phyloP scores from a whole-genome alignment of 129 eudicot species.

The Flaveria bidentis region DNA sequence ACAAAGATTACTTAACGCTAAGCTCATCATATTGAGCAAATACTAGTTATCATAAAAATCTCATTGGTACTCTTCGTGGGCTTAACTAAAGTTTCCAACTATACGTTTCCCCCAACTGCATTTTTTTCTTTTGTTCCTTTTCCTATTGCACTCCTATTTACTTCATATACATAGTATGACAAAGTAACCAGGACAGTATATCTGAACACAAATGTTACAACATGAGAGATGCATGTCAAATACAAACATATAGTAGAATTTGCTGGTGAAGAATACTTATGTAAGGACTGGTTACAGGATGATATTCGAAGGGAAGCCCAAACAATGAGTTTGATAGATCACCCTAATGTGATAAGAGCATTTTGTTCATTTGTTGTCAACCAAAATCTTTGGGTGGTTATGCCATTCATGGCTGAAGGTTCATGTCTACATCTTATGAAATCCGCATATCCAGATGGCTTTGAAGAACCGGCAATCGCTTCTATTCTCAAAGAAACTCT shows the following conservation, averaged over 20 bases:
- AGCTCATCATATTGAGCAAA: not conserved
- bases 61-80: not conserved
- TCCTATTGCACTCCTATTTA: not conserved
- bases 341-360: conserved; percentile 86
- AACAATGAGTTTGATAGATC: conserved; percentile 88
- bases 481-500: conserved; percentile 89
- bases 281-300: conserved; percentile 62
- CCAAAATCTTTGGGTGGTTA: conserved; percentile 93
- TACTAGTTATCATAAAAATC: not conserved
- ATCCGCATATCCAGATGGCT: conserved; percentile 89
- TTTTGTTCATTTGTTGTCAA: conserved; percentile 93
- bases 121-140: not conserved
- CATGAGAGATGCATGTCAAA: not conserved
- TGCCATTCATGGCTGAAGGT: conserved; percentile 99
- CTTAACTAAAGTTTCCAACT: not conserved
- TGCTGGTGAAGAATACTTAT: conserved; percentile 19
- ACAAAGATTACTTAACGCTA: not conserved
- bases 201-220: conserved; percentile 12
- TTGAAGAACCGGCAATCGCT: conserved; percentile 86
- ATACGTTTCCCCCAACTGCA: not conserved
- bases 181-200: conserved; percentile 7
- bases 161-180: not conserved
- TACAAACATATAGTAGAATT: conserved; percentile 6
- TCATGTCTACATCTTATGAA: conserved; percentile 98
- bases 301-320: conserved; percentile 98